Conservation (phyloP, 352 stramenopile genomes). For the Phytophthora macrochlamydospora region DNA sequence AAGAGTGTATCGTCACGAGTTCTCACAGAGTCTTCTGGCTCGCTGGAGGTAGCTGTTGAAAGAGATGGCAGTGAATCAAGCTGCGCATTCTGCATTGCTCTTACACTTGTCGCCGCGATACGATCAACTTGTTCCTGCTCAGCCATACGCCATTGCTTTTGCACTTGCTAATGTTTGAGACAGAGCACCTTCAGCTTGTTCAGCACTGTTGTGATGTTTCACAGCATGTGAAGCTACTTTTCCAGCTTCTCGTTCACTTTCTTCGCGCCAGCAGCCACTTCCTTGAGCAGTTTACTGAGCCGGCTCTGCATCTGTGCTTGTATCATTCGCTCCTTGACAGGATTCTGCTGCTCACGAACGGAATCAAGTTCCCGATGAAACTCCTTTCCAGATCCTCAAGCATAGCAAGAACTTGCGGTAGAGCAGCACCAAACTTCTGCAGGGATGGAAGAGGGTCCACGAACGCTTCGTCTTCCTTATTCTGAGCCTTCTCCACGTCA, state of each 20-base stretch:
- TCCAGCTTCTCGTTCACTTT: slow-evolving; percentile 36
- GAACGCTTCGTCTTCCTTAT: slow-evolving; percentile 57
- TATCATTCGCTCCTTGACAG: slow-evolving; percentile 49
- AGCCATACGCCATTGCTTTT: slow-evolving; percentile 27
- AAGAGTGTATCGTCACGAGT: slow-evolving; percentile 49
- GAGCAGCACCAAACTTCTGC: slow-evolving; percentile 46
- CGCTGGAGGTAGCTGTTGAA: not conserved
- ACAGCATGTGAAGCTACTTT: slow-evolving; percentile 17
- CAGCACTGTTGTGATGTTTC: slow-evolving; percentile 22
- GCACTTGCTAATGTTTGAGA: slow-evolving; percentile 14
- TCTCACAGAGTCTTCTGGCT: slow-evolving; percentile 21
- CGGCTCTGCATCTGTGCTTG: slow-evolving; percentile 46
- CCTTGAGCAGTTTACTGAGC: slow-evolving; percentile 36
- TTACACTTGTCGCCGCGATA: not conserved
- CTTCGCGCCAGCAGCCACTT: slow-evolving; percentile 35
- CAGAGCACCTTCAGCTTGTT: slow-evolving; percentile 29
- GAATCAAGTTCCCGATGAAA: slow-evolving; percentile 48
- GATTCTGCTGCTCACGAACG: slow-evolving; percentile 62
- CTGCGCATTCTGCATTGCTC: slow-evolving; percentile 1
- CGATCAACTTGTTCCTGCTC: slow-evolving; percentile 22
- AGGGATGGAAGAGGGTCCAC: slow-evolving; percentile 31
- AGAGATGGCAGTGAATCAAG: not conserved
- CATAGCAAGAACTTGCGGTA: slow-evolving; percentile 43
- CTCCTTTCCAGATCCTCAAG: slow-evolving; percentile 50
- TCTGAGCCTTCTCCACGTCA: slow-evolving; percentile 46